phyloP scores from a whole-genome alignment of 176 grass and related monocot genomes.

The Triticum urartu region DNA sequence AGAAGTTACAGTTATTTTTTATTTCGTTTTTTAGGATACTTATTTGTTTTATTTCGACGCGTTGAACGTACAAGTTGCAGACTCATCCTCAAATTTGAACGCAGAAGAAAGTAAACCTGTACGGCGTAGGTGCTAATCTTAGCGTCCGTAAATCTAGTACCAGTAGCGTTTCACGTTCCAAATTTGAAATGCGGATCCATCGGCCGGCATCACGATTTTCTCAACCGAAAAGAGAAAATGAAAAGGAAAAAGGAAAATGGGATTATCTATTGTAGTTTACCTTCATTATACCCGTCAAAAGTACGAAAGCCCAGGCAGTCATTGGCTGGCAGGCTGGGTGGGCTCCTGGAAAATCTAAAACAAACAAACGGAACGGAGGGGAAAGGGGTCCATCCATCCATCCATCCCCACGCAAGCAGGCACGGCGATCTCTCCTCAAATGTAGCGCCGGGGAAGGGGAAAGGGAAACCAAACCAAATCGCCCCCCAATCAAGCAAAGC shows the following conservation, averaged over 20 bases:
- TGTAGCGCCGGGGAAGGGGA: constrained; percentile 11
- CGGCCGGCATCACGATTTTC: background rate
- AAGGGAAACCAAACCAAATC: constrained; percentile 1
- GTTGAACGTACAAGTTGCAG: too few species aligned
- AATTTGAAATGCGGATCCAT: background rate
- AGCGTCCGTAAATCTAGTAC: too few species aligned
- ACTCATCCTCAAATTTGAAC: too few species aligned
- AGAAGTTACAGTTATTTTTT: too few species aligned
- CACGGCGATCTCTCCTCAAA: constrained; percentile 25
- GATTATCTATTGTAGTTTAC: too few species aligned
- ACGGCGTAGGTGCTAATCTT: background rate
- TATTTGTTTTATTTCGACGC: too few species aligned
- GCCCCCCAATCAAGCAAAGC: background rate
- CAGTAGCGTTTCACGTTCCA: background rate
- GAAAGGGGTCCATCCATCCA: background rate
- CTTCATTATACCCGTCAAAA: too few species aligned
- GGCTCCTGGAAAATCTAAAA: constrained; percentile 26
- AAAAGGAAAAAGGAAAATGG: background rate
- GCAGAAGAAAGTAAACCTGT: too few species aligned
- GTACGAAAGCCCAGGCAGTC: background rate
- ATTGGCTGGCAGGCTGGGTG: background rate
- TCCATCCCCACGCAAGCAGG: background rate
- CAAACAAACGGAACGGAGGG: background rate
- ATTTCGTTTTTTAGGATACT: too few species aligned
- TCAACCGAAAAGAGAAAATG: background rate